Base-by-base conservation (phyloP, 225 moss, liverwort and hornwort genomes). In the Takakia lepidozioides region DNA sequence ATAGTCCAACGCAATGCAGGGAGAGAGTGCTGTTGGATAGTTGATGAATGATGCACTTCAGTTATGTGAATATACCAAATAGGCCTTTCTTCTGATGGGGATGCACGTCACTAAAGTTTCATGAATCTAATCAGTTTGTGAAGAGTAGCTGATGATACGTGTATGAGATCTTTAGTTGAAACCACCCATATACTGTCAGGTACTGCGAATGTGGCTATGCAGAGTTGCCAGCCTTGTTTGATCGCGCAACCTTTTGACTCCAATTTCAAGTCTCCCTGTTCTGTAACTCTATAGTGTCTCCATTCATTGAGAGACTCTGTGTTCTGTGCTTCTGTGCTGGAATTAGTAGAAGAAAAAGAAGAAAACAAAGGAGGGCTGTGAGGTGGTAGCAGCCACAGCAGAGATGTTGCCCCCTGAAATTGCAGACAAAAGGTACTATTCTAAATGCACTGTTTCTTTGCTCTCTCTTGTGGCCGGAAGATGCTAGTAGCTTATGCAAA, bases 391-490 rank as follows among this genome's bases (percentile, higher is more conserved):
- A 62, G 38, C 54, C 3, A 38, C 29, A 4, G 70, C 73, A 56
- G 70, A 77, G 38, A 81, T 86, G 78, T 57, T 81, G 52, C 61
- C 76, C 4, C 65, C 64, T 61, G 90, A 86, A 38, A 57, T 77
- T 55, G 80, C 86, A 4, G 68, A 90, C 47, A 83, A 71, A 52
- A 85, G 89, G 85, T n/a, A n/a, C n/a, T n/a, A n/a, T n/a, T n/a
- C n/a, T n/a, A n/a, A n/a, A n/a, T 89, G 59, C 20, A 52, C 25
- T 7, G 8, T 42, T 38, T 24, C 40, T 0, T 42, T 16, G 19
- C 44, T 29, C 29, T 57, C 17, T 27, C 29, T 43, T n/a, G n/a
- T n/a, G n/a, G n/a, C n/a, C n/a, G n/a, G n/a, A n/a, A n/a, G n/a
- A n/a, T n/a, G n/a, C n/a, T n/a, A n/a, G n/a, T n/a, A 41, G 14